Percentiles rank a stretch among this genome's conserved stretches.
Evolutionary conservation across 257 asterid genomes (phyloP).

Genomic region (Mentha longifolia): DNA sequence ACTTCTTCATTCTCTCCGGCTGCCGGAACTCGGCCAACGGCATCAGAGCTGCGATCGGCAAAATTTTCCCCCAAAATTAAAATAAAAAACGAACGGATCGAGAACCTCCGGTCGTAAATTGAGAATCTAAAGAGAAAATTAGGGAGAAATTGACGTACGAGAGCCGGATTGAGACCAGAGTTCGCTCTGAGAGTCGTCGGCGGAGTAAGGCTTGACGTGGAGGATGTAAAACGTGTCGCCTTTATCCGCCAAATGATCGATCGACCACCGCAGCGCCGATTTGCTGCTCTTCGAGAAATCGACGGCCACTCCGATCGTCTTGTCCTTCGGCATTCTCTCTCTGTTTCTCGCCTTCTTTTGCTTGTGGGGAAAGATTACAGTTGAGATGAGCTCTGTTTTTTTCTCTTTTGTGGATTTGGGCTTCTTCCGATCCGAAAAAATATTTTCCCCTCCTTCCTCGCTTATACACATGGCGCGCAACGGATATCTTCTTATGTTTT

Average conservation of each 20-base stretch:
- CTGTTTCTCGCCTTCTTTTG: not conserved
- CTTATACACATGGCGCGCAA: not conserved
- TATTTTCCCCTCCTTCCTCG: not conserved
- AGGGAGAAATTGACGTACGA: constrained; percentile 48
- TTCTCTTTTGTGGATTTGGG: not conserved
- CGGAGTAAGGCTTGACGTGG: constrained; percentile 53
- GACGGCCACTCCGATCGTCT: constrained; percentile 79
- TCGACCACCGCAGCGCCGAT: constrained; percentile 76
- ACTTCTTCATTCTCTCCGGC: constrained; percentile 69
- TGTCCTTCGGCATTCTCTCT: constrained; percentile 62
- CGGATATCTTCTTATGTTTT: not conserved
- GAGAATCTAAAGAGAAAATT: not conserved
- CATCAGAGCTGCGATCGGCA: constrained; percentile 62
- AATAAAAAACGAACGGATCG: not conserved
- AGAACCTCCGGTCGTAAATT: not conserved
- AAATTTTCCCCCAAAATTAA: not conserved
- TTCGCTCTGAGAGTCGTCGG: constrained; percentile 49
- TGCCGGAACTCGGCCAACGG: constrained; percentile 85
- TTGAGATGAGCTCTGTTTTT: not conserved
- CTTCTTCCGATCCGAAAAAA: constrained; percentile 3
- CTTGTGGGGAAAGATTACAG: no score
- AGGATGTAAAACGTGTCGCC: constrained; percentile 68
- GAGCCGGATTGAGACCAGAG: constrained; percentile 74
- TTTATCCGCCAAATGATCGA: constrained; percentile 79
- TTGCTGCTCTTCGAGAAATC: constrained; percentile 94